These are phyloP conservation scores for Cornus kousa DNA, from an alignment of 148 eudicot genomes.

Conservation along the genomic window DNA sequence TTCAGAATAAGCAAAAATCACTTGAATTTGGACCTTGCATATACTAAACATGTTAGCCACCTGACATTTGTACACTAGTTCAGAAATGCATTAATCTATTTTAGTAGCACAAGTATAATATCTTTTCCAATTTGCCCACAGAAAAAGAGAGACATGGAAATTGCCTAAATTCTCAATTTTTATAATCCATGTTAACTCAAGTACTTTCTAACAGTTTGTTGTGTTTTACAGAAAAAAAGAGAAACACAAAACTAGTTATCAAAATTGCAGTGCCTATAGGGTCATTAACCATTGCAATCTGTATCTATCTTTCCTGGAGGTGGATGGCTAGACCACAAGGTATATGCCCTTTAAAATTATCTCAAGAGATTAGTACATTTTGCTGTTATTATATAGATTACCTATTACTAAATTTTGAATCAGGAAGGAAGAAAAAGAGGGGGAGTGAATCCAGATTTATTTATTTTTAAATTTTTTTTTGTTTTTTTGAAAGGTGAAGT, in stretches of 20 bases:
- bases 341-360: background rate
- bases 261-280: constrained; percentile 1
- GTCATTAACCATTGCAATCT: background rate
- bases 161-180: background rate
- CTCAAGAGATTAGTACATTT: background rate
- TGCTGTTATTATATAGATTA: background rate
- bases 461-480: too few relatives aligned
- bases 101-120: too few relatives aligned
- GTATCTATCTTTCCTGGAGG: background rate
- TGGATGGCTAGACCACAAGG: constrained; percentile 21
- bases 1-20: too few relatives aligned
- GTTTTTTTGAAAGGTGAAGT: background rate
- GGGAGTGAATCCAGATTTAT: too few relatives aligned
- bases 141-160: too few relatives aligned
- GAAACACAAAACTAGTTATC: background rate
- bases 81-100: too few relatives aligned
- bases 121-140: too few relatives aligned
- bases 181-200: background rate
- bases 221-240: constrained; percentile 3
- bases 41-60: too few relatives aligned
- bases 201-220: background rate
- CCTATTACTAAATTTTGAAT: too few relatives aligned
- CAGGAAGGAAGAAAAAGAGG: too few relatives aligned
- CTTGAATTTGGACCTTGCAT: too few relatives aligned
- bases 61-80: too few relatives aligned